Conservation (phyloP, 495 filamentous ascomycete species). For the Penicillium lagena region DNA sequence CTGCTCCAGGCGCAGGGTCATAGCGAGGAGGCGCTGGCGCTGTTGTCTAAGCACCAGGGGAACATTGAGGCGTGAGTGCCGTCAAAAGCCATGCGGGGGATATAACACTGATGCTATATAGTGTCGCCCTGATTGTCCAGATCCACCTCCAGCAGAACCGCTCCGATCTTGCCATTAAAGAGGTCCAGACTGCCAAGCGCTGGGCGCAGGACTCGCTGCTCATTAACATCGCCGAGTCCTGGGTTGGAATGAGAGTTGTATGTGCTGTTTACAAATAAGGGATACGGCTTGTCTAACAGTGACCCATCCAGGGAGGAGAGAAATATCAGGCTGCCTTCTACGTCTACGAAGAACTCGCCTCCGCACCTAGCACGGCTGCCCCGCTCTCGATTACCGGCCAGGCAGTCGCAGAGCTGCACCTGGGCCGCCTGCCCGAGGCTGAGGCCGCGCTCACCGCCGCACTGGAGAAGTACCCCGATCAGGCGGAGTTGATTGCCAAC, state of each 20-base stretch:
- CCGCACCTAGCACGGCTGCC: slow-evolving; percentile 64
- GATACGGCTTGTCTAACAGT: too few relatives aligned
- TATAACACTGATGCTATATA: slow-evolving; percentile 10
- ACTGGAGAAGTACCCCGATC: slow-evolving; percentile 61
- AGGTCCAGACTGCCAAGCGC: slow-evolving; percentile 79
- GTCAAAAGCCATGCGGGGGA: background rate
- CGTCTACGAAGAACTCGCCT: slow-evolving; percentile 94
- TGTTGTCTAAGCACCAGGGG: slow-evolving; percentile 78
- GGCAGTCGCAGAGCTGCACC: slow-evolving; percentile 86
- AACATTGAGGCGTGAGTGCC: slow-evolving; percentile 69
- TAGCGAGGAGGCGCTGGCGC: slow-evolving; percentile 73
- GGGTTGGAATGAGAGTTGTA: slow-evolving; percentile 86
- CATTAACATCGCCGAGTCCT: slow-evolving; percentile 91
- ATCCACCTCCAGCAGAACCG: slow-evolving; percentile 90
- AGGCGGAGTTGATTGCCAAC: slow-evolving; percentile 74
- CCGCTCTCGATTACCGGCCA: slow-evolving; percentile 68
- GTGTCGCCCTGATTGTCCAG: slow-evolving; percentile 73
- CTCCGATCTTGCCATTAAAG: slow-evolving; percentile 81
- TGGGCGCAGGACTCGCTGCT: slow-evolving; percentile 95
- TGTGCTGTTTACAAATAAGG: slow-evolving; percentile 17
- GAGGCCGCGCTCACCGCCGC: slow-evolving; percentile 80
- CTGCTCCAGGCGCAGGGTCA: slow-evolving; percentile 71
- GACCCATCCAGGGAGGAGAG: slow-evolving; percentile 65
- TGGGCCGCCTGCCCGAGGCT: slow-evolving; percentile 83
- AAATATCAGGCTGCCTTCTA: slow-evolving; percentile 97